These are phyloP conservation scores for Fraxinus pennsylvanica DNA, from an alignment of 257 asterid species.

Conservation along the genomic window DNA sequence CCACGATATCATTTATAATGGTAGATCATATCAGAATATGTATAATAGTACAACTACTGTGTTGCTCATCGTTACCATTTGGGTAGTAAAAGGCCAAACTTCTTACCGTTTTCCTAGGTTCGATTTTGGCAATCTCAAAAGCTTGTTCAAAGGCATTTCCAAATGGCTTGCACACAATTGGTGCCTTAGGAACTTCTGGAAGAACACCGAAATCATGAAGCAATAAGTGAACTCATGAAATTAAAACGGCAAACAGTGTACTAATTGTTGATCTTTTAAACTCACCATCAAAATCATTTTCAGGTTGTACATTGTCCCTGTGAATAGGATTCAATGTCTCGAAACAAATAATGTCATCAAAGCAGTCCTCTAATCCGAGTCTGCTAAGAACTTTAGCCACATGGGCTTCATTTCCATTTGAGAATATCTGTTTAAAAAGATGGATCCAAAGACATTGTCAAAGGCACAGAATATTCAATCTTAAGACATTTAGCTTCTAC, in stretches of 20 bases:
- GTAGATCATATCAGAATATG: background rate
- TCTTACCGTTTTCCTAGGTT: slow-evolving; percentile 76
- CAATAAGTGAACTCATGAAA: slow-evolving; percentile 20
- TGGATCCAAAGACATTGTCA: slow-evolving; percentile 17
- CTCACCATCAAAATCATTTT: slow-evolving; percentile 46
- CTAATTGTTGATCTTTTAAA: slow-evolving; percentile 7
- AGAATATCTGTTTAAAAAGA: slow-evolving; percentile 62
- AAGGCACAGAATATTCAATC: background rate
- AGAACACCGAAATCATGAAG: slow-evolving; percentile 13
- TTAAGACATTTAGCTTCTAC: background rate
- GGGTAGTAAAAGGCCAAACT: background rate
- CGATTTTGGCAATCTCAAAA: slow-evolving; percentile 59
- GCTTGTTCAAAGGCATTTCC: slow-evolving; percentile 65
- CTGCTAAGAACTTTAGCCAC: slow-evolving; percentile 68
- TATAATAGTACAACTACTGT: background rate
- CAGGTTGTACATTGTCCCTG: slow-evolving; percentile 26
- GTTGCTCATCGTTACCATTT: background rate
- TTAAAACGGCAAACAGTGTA: background rate
- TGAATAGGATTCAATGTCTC: slow-evolving; percentile 75
- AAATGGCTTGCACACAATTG: slow-evolving; percentile 76
- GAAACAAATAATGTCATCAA: slow-evolving; percentile 67
- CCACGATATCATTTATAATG: background rate
- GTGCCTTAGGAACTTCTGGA: slow-evolving; percentile 47
- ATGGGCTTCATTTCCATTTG: slow-evolving; percentile 91
- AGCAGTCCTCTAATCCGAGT: slow-evolving; percentile 86